A percentile compares a stretch with the other conserved stretches of the same genome.
These are phyloP conservation scores for Annona squamosa DNA, from an alignment of 164 flowering plant species.

Conservation along the genomic window DNA sequence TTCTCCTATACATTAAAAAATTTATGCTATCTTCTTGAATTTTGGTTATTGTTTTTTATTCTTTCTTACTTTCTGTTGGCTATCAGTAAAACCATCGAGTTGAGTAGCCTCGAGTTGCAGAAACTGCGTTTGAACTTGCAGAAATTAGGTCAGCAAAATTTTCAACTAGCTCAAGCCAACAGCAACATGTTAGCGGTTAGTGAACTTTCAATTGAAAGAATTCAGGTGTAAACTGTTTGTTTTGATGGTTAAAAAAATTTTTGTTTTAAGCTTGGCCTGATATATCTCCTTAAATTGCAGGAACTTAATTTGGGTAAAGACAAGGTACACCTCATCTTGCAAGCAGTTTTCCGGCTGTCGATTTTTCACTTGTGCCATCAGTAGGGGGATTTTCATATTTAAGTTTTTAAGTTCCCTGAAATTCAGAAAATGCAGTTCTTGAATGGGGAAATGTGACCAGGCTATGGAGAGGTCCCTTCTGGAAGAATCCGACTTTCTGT, in stretches of 20 bases:
- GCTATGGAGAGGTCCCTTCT: neutral
- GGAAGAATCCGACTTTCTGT: neutral
- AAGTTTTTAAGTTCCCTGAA: neutral
- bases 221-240: neutral
- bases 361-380: neutral
- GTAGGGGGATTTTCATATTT: neutral
- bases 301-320: conserved; percentile 64
- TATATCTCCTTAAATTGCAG: conserved; percentile 28
- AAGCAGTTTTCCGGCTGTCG: neutral
- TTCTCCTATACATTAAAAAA: neutral
- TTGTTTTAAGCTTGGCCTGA: neutral
- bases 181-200: conserved; percentile 49
- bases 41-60: conserved; percentile 1
- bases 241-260: neutral
- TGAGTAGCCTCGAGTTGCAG: conserved; percentile 39
- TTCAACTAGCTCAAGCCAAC: conserved; percentile 57
- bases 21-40: neutral
- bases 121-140: conserved; percentile 39
- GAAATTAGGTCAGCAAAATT: conserved; percentile 50
- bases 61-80: conserved; percentile 11
- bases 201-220: neutral
- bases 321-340: conserved; percentile 30
- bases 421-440: neutral
- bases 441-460: neutral
- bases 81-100: conserved; percentile 49